A percentile compares a stretch with the other conserved stretches of the same genome.
These are phyloP conservation scores for Hanseniaspora vineae DNA, from an alignment of 805 yeast genomes.

Conservation along the genomic window DNA sequence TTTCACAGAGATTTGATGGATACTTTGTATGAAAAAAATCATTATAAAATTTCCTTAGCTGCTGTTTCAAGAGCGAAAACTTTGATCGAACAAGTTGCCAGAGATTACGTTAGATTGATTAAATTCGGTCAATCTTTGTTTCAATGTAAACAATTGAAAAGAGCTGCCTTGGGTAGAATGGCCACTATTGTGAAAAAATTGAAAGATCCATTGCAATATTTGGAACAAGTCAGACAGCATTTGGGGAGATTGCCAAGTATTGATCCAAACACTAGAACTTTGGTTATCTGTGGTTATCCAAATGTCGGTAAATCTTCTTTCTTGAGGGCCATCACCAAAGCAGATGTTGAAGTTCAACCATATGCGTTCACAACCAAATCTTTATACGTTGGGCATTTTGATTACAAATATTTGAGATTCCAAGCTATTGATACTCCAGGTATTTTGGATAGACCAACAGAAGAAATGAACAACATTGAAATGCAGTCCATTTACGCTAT, in stretches of 20 bases:
- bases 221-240: constrained; percentile 98
- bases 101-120: constrained; percentile 88
- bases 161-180: constrained; percentile 99
- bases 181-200: constrained; percentile 93
- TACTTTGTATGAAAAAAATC: constrained; percentile 94
- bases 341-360: constrained; percentile 98
- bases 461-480: constrained; percentile 98
- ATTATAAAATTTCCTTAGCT: constrained; percentile 91
- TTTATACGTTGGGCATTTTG: constrained; percentile 95
- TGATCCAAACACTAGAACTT: constrained; percentile 97
- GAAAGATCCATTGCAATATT: constrained; percentile 83
- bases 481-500: constrained; percentile 98
- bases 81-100: constrained; percentile 85
- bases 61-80: constrained; percentile 90
- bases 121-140: constrained; percentile 96
- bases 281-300: constrained; percentile 96
- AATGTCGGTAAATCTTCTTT: constrained; percentile 98
- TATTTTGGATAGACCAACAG: constrained; percentile 95
- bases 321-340: constrained; percentile 84
- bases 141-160: constrained; percentile 96
- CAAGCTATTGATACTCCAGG: constrained; percentile 99
- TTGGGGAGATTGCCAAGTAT: constrained; percentile 95
- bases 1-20: constrained; percentile 97
- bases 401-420: constrained; percentile 91
- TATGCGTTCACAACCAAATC: constrained; percentile 98